These are phyloP conservation scores for Friedmanniomyces simplex DNA, from an alignment of 495 filamentous ascomycete genomes.

Conservation along the genomic window DNA sequence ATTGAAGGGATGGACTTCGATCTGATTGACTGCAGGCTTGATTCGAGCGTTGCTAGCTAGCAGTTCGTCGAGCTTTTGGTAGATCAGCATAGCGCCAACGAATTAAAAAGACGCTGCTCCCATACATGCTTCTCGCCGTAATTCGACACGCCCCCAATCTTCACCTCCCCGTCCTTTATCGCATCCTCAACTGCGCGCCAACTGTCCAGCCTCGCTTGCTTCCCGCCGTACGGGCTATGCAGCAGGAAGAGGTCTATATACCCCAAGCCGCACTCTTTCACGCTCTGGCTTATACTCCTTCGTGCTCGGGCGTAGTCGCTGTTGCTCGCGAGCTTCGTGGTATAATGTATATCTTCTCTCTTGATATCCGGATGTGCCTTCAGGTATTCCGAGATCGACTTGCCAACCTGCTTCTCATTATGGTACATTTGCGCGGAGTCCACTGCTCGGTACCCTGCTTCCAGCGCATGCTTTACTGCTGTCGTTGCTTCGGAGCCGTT, in stretches of 20 bases:
- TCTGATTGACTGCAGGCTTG: slow-evolving; percentile 52
- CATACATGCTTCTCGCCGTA: slow-evolving; percentile 55
- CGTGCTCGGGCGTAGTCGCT: slow-evolving; percentile 47
- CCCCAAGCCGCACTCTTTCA: slow-evolving; percentile 44
- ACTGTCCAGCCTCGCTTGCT: slow-evolving; percentile 44
- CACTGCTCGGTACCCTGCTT: slow-evolving; percentile 27
- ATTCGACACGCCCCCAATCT: slow-evolving; percentile 54
- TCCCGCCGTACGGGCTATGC: slow-evolving; percentile 57
- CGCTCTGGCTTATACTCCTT: slow-evolving; percentile 43
- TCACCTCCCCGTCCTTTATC: slow-evolving; percentile 48
- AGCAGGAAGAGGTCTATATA: slow-evolving; percentile 66
- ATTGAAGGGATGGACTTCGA: slow-evolving; percentile 63
- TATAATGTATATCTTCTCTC: slow-evolving; percentile 56
- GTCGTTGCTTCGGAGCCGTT: slow-evolving; percentile 38
- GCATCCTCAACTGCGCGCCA: slow-evolving; percentile 61
- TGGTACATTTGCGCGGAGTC: slow-evolving; percentile 56
- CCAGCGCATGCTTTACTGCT: slow-evolving; percentile 39
- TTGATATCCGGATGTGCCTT: slow-evolving; percentile 36
- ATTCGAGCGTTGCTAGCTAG: slow-evolving; percentile 43
- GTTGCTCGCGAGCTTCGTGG: slow-evolving; percentile 53
- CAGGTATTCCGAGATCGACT: slow-evolving; percentile 45
- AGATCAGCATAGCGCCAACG: not conserved
- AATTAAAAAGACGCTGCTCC: not conserved
- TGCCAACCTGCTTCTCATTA: slow-evolving; percentile 51
- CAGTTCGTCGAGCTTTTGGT: slow-evolving; percentile 48